Conservation (phyloP, 495 filamentous ascomycete species). For the Pyrenopolyporus hunteri region DNA sequence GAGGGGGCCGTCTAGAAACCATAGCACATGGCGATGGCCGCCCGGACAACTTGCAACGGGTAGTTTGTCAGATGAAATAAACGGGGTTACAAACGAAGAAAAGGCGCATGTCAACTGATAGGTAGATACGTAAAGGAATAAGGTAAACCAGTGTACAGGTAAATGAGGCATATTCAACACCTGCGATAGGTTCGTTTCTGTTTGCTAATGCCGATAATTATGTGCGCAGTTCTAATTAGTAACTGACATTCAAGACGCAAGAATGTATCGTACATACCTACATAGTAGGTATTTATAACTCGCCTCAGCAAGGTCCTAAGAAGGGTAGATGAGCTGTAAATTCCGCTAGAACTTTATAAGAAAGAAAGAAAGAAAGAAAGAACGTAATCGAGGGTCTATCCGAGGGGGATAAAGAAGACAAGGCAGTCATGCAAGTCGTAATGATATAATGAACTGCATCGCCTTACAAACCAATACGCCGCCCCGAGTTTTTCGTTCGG, state of each 20-base stretch:
- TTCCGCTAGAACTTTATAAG: too few relatives aligned
- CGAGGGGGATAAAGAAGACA: conserved; percentile 2
- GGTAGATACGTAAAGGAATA: too few relatives aligned
- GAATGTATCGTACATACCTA: background rate
- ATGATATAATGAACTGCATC: background rate
- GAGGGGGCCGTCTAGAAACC: background rate
- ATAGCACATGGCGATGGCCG: too few relatives aligned
- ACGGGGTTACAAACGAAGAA: background rate
- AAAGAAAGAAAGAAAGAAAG: too few relatives aligned
- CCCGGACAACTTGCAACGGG: background rate
- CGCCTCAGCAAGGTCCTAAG: too few relatives aligned
- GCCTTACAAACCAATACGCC: background rate
- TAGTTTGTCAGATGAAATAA: background rate
- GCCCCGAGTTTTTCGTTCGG: conserved; percentile 15
- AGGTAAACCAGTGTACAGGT: background rate
- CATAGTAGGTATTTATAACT: too few relatives aligned
- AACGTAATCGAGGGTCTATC: too few relatives aligned
- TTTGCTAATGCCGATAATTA: background rate
- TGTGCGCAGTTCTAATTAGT: background rate
- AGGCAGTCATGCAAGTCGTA: conserved; percentile 1
- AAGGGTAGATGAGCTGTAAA: too few relatives aligned
- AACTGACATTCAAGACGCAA: background rate
- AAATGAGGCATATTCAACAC: background rate
- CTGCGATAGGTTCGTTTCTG: background rate
- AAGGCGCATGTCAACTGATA: too few relatives aligned